Evolutionary conservation across 2,329 filamentous ascomycete genomes (phyloP), one percentile per base, ranked within the genome.

Genomic region (Didymella arachidicola): DNA sequence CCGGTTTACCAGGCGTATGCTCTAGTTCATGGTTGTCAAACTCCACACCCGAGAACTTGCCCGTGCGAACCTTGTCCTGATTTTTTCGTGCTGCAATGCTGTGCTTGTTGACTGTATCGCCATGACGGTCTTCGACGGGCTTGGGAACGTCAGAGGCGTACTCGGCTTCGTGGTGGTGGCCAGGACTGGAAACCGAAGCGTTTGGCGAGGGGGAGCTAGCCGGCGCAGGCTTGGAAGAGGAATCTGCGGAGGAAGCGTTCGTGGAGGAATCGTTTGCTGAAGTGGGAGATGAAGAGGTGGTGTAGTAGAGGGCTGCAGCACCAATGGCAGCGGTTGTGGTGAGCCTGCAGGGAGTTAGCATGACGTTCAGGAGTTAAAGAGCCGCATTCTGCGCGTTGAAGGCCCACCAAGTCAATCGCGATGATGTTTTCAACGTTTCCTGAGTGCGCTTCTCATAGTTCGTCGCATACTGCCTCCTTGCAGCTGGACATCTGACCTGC

Each of bases 21-120:
- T 58, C 57, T 59, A 58, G 58, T 45, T 63, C 43, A 59, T 72
- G 68, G 58, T 72, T 72, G 38, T 70, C 69, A 54, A 72, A 72
- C 50, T 70, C 61, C 49, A 63, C 54, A 34, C 60, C 60, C 22
- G 63, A 66, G 52, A 72, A 72, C 45, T 65, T 65, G 50, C 69
- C 69, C 45, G 59, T 53, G 14, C 69, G 57, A 4, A 70, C 36
- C 44, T 67, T 68, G 7, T 59, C 51, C 59, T 72, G 53, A 29
- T 72, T 72, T 54, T 69, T 72, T 25, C 64, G 62, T 39, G 69
- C 66, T 10, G 68, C 68, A 34, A 68, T 71, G 34, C 56, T 60
- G 38, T 72, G 69, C 42, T 71, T 72, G 14, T 41, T 54, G 19
- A 68, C 67, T n/a, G 59, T 61, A 30, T 69, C 63, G 18, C 68